phyloP scores from a whole-genome alignment of 495 filamentous ascomycete species.

The Chaetomidium leptoderma region DNA sequence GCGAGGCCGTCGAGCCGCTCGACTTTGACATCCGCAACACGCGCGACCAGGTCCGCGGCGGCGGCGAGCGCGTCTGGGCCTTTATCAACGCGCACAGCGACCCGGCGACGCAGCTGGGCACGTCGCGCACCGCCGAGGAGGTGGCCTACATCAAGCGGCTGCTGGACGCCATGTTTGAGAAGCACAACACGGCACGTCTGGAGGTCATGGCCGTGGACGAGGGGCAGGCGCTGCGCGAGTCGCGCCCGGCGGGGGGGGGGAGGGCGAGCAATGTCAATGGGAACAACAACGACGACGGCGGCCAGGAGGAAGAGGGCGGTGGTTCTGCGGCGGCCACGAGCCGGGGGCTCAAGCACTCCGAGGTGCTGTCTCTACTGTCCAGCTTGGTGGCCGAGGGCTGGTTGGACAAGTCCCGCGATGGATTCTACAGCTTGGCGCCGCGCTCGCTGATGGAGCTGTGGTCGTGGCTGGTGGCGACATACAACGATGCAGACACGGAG shows the following conservation, averaged over 20 bases:
- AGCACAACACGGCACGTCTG: slow-evolving; percentile 65
- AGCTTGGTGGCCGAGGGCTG: slow-evolving; percentile 75
- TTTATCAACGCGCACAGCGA: slow-evolving; percentile 89
- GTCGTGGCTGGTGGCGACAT: slow-evolving; percentile 74
- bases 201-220: slow-evolving; percentile 77
- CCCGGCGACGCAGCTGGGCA: slow-evolving; percentile 79
- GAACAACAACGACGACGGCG: slow-evolving; percentile 23
- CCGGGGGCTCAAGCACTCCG: slow-evolving; percentile 62
- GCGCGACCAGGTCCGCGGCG: slow-evolving; percentile 54
- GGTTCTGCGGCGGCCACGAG: slow-evolving; percentile 21
- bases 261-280: slow-evolving; percentile 38
- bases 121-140: slow-evolving; percentile 73
- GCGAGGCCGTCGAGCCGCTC: slow-evolving; percentile 66
- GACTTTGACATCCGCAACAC: slow-evolving; percentile 82
- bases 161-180: slow-evolving; percentile 89
- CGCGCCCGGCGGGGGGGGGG: slow-evolving; percentile 43
- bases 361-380: slow-evolving; percentile 68
- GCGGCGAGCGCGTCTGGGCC: slow-evolving; percentile 55
- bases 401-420: slow-evolving; percentile 66
- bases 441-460: slow-evolving; percentile 80
- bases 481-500: slow-evolving; percentile 66
- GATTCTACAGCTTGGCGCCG: slow-evolving; percentile 69
- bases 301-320: slow-evolving; percentile 38
- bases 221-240: slow-evolving; percentile 68
- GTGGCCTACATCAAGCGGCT: slow-evolving; percentile 84